phyloP scores from a whole-genome alignment of 1,284 basidiomycete genomes.

The Phellinidium pouzarii region DNA sequence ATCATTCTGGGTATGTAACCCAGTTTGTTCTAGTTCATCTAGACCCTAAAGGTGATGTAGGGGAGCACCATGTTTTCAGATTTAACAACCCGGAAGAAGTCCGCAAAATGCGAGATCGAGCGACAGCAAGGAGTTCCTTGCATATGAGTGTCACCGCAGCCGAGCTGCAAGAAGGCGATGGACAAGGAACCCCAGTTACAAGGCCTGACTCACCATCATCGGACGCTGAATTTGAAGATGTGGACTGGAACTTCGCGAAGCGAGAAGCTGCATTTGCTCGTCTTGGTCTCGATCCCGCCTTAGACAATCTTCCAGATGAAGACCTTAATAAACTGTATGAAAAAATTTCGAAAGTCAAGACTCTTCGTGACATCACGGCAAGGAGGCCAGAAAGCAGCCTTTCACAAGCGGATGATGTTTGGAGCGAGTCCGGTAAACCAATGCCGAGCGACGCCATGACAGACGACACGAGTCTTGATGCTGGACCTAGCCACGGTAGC shows the following conservation, averaged over 20 bases:
- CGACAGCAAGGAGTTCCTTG: slow-evolving; percentile 61
- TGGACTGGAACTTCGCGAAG: slow-evolving; percentile 92
- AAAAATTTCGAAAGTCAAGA: slow-evolving; percentile 88
- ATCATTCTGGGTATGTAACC: slow-evolving; percentile 78
- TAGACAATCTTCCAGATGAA: slow-evolving; percentile 87
- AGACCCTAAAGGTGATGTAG: slow-evolving; percentile 33
- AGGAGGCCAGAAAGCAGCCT: slow-evolving; percentile 81
- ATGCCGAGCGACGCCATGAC: slow-evolving; percentile 69
- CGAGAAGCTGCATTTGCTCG: slow-evolving; percentile 84
- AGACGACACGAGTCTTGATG: slow-evolving; percentile 80
- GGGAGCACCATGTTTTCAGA: slow-evolving; percentile 95
- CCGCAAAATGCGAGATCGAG: slow-evolving; percentile 79
- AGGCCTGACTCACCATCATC: slow-evolving; percentile 75
- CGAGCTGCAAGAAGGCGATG: slow-evolving; percentile 47
- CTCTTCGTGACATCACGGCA: slow-evolving; percentile 69
- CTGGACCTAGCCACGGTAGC: slow-evolving; percentile 56
- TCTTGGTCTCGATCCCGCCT: slow-evolving; percentile 76
- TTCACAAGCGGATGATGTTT: slow-evolving; percentile 77
- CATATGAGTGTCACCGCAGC: slow-evolving; percentile 56
- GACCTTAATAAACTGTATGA: slow-evolving; percentile 92
- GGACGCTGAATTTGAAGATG: slow-evolving; percentile 63
- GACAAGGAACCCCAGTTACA: slow-evolving; percentile 41
- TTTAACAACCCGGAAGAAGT: slow-evolving; percentile 97
- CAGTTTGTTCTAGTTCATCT: slow-evolving; percentile 11
- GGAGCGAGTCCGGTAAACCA: slow-evolving; percentile 75